A percentile compares a stretch with the other conserved stretches of the same genome.
These are phyloP conservation scores for Oenanthe sinensis DNA, from an alignment of 129 eudicot species.

Conservation along the genomic window DNA sequence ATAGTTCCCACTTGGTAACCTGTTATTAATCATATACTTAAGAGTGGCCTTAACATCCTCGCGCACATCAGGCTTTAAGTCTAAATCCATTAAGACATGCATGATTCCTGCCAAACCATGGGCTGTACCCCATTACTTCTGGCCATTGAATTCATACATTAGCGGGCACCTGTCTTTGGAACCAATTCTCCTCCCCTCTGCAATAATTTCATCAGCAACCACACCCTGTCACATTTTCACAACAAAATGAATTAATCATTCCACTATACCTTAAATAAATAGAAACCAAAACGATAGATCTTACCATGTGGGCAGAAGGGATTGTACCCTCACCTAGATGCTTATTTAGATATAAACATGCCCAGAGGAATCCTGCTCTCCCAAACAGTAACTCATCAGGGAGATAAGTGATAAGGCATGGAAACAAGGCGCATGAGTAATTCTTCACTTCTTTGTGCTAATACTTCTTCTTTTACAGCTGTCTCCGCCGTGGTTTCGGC, in stretches of 20 bases:
- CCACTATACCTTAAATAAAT: neutral
- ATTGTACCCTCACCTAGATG: constrained; percentile 51
- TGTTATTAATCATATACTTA: constrained; percentile 51
- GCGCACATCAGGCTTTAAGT: constrained; percentile 40
- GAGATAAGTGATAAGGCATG: constrained; percentile 36
- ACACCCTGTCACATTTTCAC: constrained; percentile 24
- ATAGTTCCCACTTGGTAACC: constrained; percentile 64
- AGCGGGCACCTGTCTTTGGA: constrained; percentile 41
- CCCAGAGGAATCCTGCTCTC: constrained; percentile 64
- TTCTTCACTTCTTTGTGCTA: constrained; percentile 19
- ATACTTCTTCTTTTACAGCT: constrained; percentile 9
- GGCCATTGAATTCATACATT: constrained; percentile 59
- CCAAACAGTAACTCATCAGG: constrained; percentile 53
- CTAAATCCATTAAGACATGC: constrained; percentile 50
- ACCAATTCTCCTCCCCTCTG: constrained; percentile 50
- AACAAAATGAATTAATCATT: neutral
- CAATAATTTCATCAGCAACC: constrained; percentile 42
- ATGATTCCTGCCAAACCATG: constrained; percentile 83
- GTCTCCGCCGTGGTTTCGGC: constrained; percentile 25
- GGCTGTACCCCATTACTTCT: constrained; percentile 75
- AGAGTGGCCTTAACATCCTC: constrained; percentile 64
- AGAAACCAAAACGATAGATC: neutral
- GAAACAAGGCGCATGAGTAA: constrained; percentile 52
- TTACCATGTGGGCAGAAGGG: constrained; percentile 40
- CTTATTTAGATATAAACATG: constrained; percentile 51